These are phyloP conservation scores for Allium sativum DNA, from an alignment of 106 monocot species.

Conservation along the genomic window DNA sequence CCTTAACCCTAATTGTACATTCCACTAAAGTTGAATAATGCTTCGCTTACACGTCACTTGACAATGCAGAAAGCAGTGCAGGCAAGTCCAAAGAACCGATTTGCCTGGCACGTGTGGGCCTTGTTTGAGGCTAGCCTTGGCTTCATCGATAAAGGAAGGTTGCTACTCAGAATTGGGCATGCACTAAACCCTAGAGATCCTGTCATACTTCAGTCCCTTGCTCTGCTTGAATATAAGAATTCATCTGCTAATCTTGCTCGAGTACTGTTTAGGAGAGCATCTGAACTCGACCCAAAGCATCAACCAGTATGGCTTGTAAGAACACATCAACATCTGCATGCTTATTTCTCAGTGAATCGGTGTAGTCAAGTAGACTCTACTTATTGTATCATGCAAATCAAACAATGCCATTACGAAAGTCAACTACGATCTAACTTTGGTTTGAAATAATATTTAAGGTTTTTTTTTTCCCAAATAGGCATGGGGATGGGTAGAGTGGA, in stretches of 20 bases:
- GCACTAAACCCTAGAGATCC: conserved; percentile 90
- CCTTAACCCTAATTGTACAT: too few relatives aligned
- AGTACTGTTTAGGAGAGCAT: conserved; percentile 70
- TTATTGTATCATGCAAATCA: too few relatives aligned
- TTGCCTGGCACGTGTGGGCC: conserved; percentile 98
- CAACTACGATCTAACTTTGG: too few relatives aligned
- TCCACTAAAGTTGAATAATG: too few relatives aligned
- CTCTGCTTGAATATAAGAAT: conserved; percentile 85
- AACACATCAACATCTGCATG: background rate
- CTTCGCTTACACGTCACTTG: too few relatives aligned
- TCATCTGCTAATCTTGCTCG: conserved; percentile 78
- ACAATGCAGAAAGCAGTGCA: conserved; percentile 79
- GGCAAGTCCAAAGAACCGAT: conserved; percentile 96
- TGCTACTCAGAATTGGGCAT: conserved; percentile 92
- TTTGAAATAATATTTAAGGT: too few relatives aligned
- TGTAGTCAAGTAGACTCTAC: too few relatives aligned
- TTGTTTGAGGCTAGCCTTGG: conserved; percentile 80
- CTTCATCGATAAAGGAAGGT: conserved; percentile 63
- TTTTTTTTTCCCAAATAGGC: conserved; percentile 42
- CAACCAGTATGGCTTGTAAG: conserved; percentile 97
- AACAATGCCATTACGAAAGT: too few relatives aligned
- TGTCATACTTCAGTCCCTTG: conserved; percentile 92
- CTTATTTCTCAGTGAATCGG: too few relatives aligned
- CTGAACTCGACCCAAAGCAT: conserved; percentile 74
- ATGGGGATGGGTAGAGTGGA: conserved; percentile 99